Evolutionary conservation across 2,329 filamentous ascomycete genomes (phyloP).

Genomic region (Davidsoniella australis): DNA sequence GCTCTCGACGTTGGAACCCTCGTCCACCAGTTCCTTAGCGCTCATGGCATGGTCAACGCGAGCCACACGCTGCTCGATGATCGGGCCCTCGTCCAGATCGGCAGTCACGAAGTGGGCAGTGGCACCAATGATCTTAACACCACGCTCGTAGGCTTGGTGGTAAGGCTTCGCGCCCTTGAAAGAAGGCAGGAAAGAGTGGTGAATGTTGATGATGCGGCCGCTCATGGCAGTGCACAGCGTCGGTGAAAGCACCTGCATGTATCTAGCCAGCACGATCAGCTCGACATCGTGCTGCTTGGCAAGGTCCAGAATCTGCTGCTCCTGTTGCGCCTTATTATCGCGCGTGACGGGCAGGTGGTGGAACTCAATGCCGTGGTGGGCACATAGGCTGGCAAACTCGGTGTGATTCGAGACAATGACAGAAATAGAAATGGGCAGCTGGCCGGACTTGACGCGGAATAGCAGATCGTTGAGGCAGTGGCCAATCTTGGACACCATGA

Average conservation of each 20-base stretch:
- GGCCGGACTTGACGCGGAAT: slow-evolving; percentile 58
- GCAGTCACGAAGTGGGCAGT: slow-evolving; percentile 77
- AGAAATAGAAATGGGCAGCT: slow-evolving; percentile 59
- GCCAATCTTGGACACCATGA: slow-evolving; percentile 50
- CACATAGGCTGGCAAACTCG: slow-evolving; percentile 51
- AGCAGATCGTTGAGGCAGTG: slow-evolving; percentile 51
- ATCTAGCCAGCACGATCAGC: slow-evolving; percentile 64
- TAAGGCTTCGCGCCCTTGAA: slow-evolving; percentile 85
- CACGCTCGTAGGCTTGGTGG: slow-evolving; percentile 71
- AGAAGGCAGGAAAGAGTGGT: slow-evolving; percentile 69
- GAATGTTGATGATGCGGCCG: slow-evolving; percentile 79
- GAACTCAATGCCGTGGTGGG: slow-evolving; percentile 62
- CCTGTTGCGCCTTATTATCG: slow-evolving; percentile 62
- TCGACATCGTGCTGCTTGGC: slow-evolving; percentile 54
- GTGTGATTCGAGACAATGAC: slow-evolving; percentile 71
- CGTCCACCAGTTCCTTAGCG: slow-evolving; percentile 58
- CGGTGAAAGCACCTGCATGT: slow-evolving; percentile 48
- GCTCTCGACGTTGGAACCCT: slow-evolving; percentile 71
- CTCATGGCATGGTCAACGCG: slow-evolving; percentile 62
- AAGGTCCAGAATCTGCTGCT: slow-evolving; percentile 52
- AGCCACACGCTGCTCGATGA: slow-evolving; percentile 70
- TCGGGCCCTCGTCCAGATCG: slow-evolving; percentile 71
- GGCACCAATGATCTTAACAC: slow-evolving; percentile 77
- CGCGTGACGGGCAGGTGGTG: slow-evolving; percentile 64
- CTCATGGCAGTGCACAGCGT: slow-evolving; percentile 56